These are phyloP conservation scores for Neophaeococcomyces aloes DNA, from an alignment of 2,329 filamentous ascomycete genomes.

Conservation along the genomic window DNA sequence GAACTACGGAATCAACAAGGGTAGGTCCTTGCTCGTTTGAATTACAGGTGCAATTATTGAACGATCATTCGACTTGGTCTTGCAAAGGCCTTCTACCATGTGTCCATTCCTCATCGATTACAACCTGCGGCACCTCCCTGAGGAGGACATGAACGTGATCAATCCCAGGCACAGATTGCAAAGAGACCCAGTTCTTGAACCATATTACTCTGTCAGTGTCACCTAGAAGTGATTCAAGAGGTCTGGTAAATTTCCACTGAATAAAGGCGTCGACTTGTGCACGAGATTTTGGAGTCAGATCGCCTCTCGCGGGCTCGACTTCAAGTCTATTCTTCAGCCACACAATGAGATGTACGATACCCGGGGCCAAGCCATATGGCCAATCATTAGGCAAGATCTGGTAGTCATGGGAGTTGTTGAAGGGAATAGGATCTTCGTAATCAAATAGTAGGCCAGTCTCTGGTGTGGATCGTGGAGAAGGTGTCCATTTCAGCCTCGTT, in stretches of 20 bases:
- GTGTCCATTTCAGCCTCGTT: conserved; percentile 44
- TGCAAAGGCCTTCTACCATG: conserved; percentile 21
- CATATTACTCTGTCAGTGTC: conserved; percentile 44
- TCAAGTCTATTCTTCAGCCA: conserved; percentile 46
- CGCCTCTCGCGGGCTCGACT: conserved; percentile 36
- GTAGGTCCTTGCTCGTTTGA: neutral
- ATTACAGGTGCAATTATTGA: neutral
- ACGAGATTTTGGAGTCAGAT: conserved; percentile 42
- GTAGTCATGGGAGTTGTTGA: conserved; percentile 45
- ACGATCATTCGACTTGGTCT: neutral
- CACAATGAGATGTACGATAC: conserved; percentile 47
- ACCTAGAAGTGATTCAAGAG: conserved; percentile 27
- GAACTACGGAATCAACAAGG: conserved; percentile 22
- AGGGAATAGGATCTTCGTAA: conserved; percentile 40
- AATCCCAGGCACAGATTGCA: conserved; percentile 50
- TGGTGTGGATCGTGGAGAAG: conserved; percentile 22
- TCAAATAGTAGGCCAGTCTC: conserved; percentile 29
- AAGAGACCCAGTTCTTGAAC: conserved; percentile 54
- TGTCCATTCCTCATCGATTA: conserved; percentile 35
- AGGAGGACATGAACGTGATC: conserved; percentile 49
- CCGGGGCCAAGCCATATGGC: conserved; percentile 48
- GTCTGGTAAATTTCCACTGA: conserved; percentile 38
- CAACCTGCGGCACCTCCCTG: conserved; percentile 35
- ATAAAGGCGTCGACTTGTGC: conserved; percentile 42
- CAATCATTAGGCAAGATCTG: conserved; percentile 52